Percentiles rank a stretch among this genome's conserved stretches.
phyloP scores from a whole-genome alignment of 192 early-diverging fungal species.

The Backusella morwellensis region DNA sequence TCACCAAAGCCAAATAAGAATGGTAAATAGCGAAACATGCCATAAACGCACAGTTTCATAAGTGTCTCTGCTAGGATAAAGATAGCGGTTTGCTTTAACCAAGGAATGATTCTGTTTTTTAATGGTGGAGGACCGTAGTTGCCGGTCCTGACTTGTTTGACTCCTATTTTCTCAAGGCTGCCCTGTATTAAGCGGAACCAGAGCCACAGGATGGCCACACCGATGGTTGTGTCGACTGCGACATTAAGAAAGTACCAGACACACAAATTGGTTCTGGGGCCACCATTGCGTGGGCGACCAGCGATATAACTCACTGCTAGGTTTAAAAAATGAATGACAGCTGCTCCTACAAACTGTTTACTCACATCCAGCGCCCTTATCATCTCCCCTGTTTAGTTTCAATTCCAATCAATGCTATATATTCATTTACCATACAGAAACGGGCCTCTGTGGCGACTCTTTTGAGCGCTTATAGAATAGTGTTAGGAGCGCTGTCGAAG shows the following conservation, averaged over 20 bases:
- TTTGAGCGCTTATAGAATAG: constrained; percentile 69
- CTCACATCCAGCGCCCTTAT: constrained; percentile 69
- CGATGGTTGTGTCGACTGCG: constrained; percentile 74
- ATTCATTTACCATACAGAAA: constrained; percentile 59
- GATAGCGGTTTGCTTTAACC: constrained; percentile 66
- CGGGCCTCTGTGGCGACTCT: constrained; percentile 65
- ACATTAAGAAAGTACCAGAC: constrained; percentile 77
- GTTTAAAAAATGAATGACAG: constrained; percentile 69
- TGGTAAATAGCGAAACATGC: constrained; percentile 58
- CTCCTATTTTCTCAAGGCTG: constrained; percentile 35
- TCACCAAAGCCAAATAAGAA: constrained; percentile 61
- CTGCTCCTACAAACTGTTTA: constrained; percentile 72
- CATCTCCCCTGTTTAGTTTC: not conserved
- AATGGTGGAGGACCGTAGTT: constrained; percentile 69
- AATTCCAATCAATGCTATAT: not conserved
- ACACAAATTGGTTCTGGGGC: constrained; percentile 61
- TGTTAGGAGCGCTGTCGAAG: constrained; percentile 63
- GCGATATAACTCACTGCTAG: constrained; percentile 65
- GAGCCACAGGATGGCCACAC: constrained; percentile 68
- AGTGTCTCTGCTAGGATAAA: constrained; percentile 64
- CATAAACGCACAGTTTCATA: constrained; percentile 70
- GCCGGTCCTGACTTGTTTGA: constrained; percentile 62
- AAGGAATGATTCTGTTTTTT: constrained; percentile 38
- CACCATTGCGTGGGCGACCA: constrained; percentile 46
- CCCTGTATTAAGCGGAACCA: constrained; percentile 50